Evolutionary conservation across 2,329 filamentous ascomycete genomes (phyloP), one percentile per base, ranked within the genome.

Genomic region (Exophiala sp.): DNA sequence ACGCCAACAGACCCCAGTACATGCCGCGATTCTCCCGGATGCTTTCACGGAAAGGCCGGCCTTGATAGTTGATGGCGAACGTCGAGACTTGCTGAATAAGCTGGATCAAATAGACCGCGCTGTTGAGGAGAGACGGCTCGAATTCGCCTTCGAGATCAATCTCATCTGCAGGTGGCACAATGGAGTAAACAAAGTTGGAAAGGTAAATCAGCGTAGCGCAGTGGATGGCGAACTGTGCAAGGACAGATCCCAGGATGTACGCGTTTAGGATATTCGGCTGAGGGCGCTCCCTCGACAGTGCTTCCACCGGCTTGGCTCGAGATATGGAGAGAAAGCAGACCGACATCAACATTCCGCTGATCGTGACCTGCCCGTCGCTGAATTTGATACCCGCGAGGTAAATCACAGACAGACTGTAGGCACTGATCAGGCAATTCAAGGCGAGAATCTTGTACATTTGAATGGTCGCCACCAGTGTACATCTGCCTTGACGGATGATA

Each of bases 401-500:
- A 50, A 98, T 77, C 14, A 98, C 93, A 68, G 87, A 94, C 65
- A 98, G 72, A 69, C 88, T 95, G 80, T 98, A 98, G 30, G 93
- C 93, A 61, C 88, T 95, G 66, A 98, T 98, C 61, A 98, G 76
- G 67, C 93, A 98, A 76, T 98, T 98, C 52, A 98, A 75, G 6
- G 93, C 93, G 44, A 98, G 80, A 62, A 98, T 98, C 79, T 96
- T 98, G 82, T 98, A 98, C 91, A 98, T 98, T 75, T 98, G 93
- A 58, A 98, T 97, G 0, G 93, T 98, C 24, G 93, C 93, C 47
- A 98, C 93, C 16, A 98, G 81, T 6, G 93, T 98, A 74, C 93
- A 98, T 56, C 93, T 86, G 50, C 93, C 93, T 73, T 98, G 93
- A 51, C 93, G 87, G 64, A 98, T 93, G 63, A 98, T 98, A 73